Percentiles rank a stretch among this genome's conserved stretches.
phyloP scores from a whole-genome alignment of 1,139 yeast genomes.

The Saccharomyces hybrid region DNA sequence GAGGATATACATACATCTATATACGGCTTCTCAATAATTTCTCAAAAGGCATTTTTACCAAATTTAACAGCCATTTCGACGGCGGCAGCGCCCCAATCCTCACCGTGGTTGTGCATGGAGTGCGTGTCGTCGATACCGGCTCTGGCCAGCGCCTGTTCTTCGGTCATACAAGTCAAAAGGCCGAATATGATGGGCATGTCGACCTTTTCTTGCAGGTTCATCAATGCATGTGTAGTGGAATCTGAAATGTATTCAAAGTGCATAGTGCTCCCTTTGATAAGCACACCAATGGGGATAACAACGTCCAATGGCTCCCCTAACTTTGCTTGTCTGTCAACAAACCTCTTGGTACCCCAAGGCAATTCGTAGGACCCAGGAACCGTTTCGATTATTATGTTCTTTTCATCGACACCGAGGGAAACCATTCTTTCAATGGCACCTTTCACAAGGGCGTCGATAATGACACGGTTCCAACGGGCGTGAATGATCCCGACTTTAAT shows the following conservation, averaged over 20 bases:
- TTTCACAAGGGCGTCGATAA: conserved; percentile 70
- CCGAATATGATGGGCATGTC: conserved; percentile 85
- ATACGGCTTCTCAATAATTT: not conserved
- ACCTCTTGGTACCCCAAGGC: conserved; percentile 66
- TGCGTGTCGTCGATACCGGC: conserved; percentile 74
- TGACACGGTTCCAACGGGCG: conserved; percentile 85
- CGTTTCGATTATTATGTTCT: conserved; percentile 69
- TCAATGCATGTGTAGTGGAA: conserved; percentile 75
- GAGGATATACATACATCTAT: not conserved
- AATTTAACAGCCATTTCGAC: conserved; percentile 80
- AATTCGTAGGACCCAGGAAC: conserved; percentile 95
- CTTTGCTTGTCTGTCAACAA: conserved; percentile 42
- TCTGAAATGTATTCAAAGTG: conserved; percentile 97
- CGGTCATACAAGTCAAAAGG: conserved; percentile 84
- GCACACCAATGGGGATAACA: conserved; percentile 85
- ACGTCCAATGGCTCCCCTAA: conserved; percentile 62
- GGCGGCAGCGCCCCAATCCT: conserved; percentile 98
- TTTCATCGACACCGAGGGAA: conserved; percentile 62
- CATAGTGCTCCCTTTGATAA: conserved; percentile 95
- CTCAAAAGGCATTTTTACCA: conserved; percentile 19
- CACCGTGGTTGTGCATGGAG: conserved; percentile 88
- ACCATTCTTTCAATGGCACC: conserved; percentile 63
- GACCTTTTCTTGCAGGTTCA: conserved; percentile 69
- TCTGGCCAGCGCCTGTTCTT: conserved; percentile 86
- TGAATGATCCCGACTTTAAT: conserved; percentile 80